A percentile compares a stretch with the other conserved stretches of the same genome.
These are phyloP conservation scores for Asterophora parasitica DNA, from an alignment of 768 basidiomycete species.

Conservation along the genomic window DNA sequence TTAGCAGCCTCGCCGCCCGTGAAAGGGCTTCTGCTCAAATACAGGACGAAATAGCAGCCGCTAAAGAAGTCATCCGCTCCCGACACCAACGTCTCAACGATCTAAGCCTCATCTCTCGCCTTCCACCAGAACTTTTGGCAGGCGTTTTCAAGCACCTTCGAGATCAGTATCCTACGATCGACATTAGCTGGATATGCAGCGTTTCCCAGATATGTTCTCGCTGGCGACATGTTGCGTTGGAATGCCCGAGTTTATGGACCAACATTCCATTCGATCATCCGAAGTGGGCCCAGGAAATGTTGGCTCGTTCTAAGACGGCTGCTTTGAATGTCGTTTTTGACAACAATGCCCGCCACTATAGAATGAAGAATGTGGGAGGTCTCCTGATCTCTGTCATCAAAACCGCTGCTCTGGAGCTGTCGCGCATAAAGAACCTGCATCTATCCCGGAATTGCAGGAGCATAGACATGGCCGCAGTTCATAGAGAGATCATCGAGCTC, in stretches of 20 bases:
- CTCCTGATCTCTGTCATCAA: not conserved
- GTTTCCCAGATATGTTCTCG: slow-evolving; percentile 10
- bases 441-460: not conserved
- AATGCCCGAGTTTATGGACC: slow-evolving; percentile 5
- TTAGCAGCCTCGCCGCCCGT: too few species aligned
- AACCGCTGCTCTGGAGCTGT: not conserved
- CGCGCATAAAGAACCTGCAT: not conserved
- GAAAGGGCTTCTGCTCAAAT: too few species aligned
- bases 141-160: slow-evolving; percentile 2
- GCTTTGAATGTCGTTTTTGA: slow-evolving; percentile 2
- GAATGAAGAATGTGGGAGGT: too few species aligned
- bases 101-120: slow-evolving; percentile 3
- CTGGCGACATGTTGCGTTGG: slow-evolving; percentile 9
- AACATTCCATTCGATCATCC: slow-evolving; percentile 4
- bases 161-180: not conserved
- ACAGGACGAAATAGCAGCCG: too few species aligned
- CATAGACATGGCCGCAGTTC: not conserved
- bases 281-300: slow-evolving; percentile 8
- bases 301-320: slow-evolving; percentile 3
- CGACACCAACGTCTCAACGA: not conserved
- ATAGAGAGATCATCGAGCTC: not conserved
- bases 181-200: not conserved
- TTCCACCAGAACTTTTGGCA: slow-evolving; percentile 8
- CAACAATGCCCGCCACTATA: too few species aligned
- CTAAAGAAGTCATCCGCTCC: too few species aligned